phyloP scores from a whole-genome alignment of 106 monocot species.

The Dioscorea alata region DNA sequence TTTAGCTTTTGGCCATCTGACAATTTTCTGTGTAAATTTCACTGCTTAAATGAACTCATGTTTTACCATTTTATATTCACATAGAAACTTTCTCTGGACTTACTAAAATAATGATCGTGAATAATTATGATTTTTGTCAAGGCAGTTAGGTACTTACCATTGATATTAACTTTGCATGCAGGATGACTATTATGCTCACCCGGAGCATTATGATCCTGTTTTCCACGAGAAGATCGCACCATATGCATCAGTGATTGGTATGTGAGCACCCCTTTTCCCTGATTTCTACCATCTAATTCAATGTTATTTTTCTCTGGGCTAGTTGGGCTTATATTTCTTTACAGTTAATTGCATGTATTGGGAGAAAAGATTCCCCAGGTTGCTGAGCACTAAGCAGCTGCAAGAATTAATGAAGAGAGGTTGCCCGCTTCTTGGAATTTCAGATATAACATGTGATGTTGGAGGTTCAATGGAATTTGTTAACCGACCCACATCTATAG shows the following conservation, averaged over 20 bases:
- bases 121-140: too few species aligned
- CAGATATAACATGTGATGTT: slow-evolving; percentile 96
- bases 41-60: neutral
- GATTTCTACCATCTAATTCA: neutral
- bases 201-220: slow-evolving; percentile 74
- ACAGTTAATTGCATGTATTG: slow-evolving; percentile 99
- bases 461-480: slow-evolving; percentile 93
- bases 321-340: neutral
- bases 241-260: slow-evolving; percentile 90
- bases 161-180: slow-evolving; percentile 18
- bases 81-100: too few species aligned
- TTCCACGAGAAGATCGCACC: slow-evolving; percentile 97
- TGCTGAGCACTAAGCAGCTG: slow-evolving; percentile 71
- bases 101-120: too few species aligned
- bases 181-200: slow-evolving; percentile 96
- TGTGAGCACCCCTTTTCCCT: slow-evolving; percentile 3
- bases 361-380: slow-evolving; percentile 87
- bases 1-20: too few species aligned
- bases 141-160: too few species aligned
- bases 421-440: slow-evolving; percentile 75
- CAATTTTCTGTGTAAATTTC: neutral
- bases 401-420: slow-evolving; percentile 60
- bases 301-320: neutral
- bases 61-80: neutral
- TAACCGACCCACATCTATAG: slow-evolving; percentile 68